Evolutionary conservation across 208 protist genomes (phyloP), one percentile per base, ranked within the genome.

Genomic region (Naegleria fowleri): DNA sequence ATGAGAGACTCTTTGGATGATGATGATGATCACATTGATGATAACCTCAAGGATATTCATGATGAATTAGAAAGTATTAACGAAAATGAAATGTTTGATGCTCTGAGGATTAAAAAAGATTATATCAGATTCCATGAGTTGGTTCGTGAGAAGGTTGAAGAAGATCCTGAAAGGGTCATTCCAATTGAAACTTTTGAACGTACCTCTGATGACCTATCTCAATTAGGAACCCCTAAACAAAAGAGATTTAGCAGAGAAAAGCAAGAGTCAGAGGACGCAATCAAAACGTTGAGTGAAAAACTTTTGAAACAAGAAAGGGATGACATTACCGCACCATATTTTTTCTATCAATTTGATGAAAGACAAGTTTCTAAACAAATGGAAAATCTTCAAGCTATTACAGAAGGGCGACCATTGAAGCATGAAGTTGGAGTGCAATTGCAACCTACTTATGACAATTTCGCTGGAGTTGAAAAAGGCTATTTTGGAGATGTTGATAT

Each of bases 321-420:
- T 25, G 67, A 79, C 19, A 36, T n/a, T 36, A 36, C 67, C 9
- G 67, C 67, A 36, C 16, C 16, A 36, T 79, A 36, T 33, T 79
- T 36, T 79, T 29, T 29, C 7, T 79, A 79, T 79, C 67, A 79
- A 79, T 79, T 79, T 79, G 67, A 79, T 79, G 67, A 79, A 79
- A 7, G 3, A 36, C 16, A 79, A 79, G 6, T 67, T 67, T 2
- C 19, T 3, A 15, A 67, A 67, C 55, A 67, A 67, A 67, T 67
- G 19, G 19, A 67, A 67, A 67, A 67, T 67, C 22, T 67, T 1
- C 19, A 67, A 19, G 11, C 55, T 22, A 67, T 67, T 29, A 67
- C 22, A 22, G 55, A 67, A 29, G 55, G 55, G 19, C 4, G 19
- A 29, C 22, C 55, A 67, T 67, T 29, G 19, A 67, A 67, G 55